A percentile compares a stretch with the other conserved stretches of the same genome.
Evolutionary conservation across 208 protist genomes (phyloP).

Genomic region (Acanthamoeba sp.): DNA sequence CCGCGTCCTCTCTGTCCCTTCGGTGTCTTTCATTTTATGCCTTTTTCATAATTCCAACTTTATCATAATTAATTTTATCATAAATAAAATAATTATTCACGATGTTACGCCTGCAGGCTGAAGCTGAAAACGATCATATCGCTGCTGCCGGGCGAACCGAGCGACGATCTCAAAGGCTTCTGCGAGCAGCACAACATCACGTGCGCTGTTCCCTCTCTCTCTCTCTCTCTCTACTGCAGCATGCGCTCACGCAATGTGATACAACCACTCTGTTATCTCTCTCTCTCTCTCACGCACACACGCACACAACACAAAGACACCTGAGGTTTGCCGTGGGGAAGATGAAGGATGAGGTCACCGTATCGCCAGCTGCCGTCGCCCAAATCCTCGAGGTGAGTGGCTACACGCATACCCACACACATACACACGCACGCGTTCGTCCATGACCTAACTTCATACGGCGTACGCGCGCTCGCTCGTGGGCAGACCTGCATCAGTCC

Average conservation of each 20-base stretch:
- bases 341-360: constrained; percentile 36
- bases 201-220: background rate
- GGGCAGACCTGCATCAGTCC: constrained; percentile 23
- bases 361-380: background rate
- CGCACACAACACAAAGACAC: background rate
- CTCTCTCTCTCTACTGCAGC: background rate
- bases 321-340: background rate
- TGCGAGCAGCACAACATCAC: constrained; percentile 29
- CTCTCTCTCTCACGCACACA: background rate
- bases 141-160: background rate
- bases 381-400: background rate
- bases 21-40: too few relatives aligned
- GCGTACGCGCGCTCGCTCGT: too few relatives aligned
- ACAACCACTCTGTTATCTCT: too few relatives aligned
- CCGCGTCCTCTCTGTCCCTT: too few relatives aligned
- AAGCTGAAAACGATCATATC: constrained; percentile 58
- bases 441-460: too few relatives aligned
- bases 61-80: too few relatives aligned
- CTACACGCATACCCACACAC: too few relatives aligned
- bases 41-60: too few relatives aligned
- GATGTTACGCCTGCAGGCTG: too few relatives aligned
- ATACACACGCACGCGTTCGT: too few relatives aligned
- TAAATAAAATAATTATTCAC: too few relatives aligned
- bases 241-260: background rate
- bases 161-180: constrained; percentile 20